A percentile compares a stretch with the other conserved stretches of the same genome.
Conservation (phyloP, 2,329 filamentous ascomycete genomes). For the Aureobasidium uvarum region DNA sequence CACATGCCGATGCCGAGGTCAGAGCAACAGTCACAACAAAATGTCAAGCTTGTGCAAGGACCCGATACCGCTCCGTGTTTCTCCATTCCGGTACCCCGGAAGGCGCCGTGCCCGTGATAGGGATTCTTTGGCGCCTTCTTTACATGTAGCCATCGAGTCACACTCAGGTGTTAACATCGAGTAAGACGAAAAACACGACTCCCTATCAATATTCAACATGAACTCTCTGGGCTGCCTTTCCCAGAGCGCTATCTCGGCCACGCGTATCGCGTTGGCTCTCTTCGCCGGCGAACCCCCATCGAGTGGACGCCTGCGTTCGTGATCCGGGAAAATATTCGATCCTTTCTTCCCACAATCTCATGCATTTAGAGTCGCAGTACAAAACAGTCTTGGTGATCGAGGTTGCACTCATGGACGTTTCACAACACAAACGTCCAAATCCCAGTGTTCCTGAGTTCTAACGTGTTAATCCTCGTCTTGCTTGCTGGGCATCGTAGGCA, state of each 20-base stretch:
- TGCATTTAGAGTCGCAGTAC: background rate
- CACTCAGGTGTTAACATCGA: slow-evolving; percentile 11
- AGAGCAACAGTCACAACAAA: slow-evolving; percentile 8
- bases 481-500: background rate
- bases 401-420: background rate
- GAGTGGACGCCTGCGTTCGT: no score
- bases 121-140: background rate
- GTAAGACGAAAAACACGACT: slow-evolving; percentile 1
- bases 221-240: background rate
- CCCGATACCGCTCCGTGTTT: slow-evolving; percentile 9
- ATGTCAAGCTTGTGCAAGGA: slow-evolving; percentile 22
- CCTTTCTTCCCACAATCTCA: no score
- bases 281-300: no score
- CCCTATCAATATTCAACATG: background rate
- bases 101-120: slow-evolving; percentile 15
- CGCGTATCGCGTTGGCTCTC: background rate
- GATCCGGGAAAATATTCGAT: no score
- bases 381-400: background rate
- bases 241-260: background rate
- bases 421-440: background rate
- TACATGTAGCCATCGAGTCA: slow-evolving; percentile 21
- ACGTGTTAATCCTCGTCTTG: no score
- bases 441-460: background rate
- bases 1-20: slow-evolving; percentile 25
- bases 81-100: slow-evolving; percentile 13